Evolutionary conservation across 148 eudicot species (phyloP), one percentile per base, ranked within the genome.

Genomic region (Simmondsia chinensis): DNA sequence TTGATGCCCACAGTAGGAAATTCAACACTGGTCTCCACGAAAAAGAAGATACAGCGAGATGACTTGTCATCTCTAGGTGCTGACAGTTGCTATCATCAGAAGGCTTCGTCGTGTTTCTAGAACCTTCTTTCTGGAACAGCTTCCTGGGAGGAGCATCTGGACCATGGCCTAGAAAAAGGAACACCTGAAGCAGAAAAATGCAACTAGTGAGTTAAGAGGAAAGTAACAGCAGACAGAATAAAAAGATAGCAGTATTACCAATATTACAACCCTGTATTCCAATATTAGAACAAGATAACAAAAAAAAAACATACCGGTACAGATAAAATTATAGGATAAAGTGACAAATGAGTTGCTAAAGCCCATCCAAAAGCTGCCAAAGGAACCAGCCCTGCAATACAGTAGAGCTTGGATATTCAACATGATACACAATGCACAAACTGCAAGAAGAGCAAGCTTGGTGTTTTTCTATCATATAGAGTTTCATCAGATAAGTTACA

Each of bases 321-420:
- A 20, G 76, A 43, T 26, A 91, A 69, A 58, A 81, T 70, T 28
- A 65, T 65, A 28, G 95, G 97, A 71, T 91, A 91, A 46, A 91
- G 82, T 48, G 94, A 79, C 61, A 91, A 36, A 76, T 91, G 97
- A 52, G 97, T 78, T 15, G 95, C 80, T 30, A 91, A 39, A 41
- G 75, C 83, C 94, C 95, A 85, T 41, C 85, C 97, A 68, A 91
- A 65, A 46, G 97, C 94, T 51, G 97, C 88, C 63, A 91, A 59
- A 17, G 97, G 86, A 55, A 66, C 60, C 55, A 67, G 39, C 53
- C 82, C 97, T 91, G 80, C 56, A 51, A 32, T 54, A 19, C 49
- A 59, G 17, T 26, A 16, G 22, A 59, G 43, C 39, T 24, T 56
- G 40, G 7, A 60, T 29, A 65, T 40, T 60, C 31, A 53, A 39